A percentile compares a stretch with the other conserved stretches of the same genome.
Evolutionary conservation across 2,329 filamentous ascomycete genomes (phyloP).

Genomic region (Emericellopsis atlantica): DNA sequence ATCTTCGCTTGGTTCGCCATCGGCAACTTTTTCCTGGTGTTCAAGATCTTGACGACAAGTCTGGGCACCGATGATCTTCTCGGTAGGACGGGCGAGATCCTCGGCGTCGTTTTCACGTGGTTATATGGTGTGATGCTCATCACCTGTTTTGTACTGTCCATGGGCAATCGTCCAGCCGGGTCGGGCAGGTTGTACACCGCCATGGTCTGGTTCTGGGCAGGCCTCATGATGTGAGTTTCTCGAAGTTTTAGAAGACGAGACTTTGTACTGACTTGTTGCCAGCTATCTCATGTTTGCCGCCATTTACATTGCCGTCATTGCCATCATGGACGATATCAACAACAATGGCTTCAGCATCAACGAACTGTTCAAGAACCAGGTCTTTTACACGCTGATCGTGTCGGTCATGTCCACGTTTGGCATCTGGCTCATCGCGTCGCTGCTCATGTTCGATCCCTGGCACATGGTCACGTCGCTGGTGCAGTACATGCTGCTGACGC

Average conservation of each 20-base stretch:
- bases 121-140: slow-evolving; percentile 84
- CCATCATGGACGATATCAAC: slow-evolving; percentile 60
- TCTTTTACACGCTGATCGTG: slow-evolving; percentile 90
- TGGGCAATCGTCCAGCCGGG: slow-evolving; percentile 90
- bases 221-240: slow-evolving; percentile 71
- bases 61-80: slow-evolving; percentile 58
- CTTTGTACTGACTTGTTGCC: background rate
- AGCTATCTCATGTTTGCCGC: slow-evolving; percentile 91
- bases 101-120: slow-evolving; percentile 92
- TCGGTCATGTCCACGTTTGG: slow-evolving; percentile 86
- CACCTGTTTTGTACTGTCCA: slow-evolving; percentile 85
- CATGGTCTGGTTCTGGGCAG: slow-evolving; percentile 97
- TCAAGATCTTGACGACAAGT: slow-evolving; percentile 88
- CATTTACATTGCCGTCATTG: slow-evolving; percentile 82
- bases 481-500: slow-evolving; percentile 90
- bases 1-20: slow-evolving; percentile 98
- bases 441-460: slow-evolving; percentile 97
- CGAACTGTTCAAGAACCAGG: slow-evolving; percentile 70
- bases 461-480: slow-evolving; percentile 96
- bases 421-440: slow-evolving; percentile 80
- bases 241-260: background rate
- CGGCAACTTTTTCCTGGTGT: slow-evolving; percentile 97
- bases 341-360: slow-evolving; percentile 54
- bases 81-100: slow-evolving; percentile 62
- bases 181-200: slow-evolving; percentile 89